phyloP scores from a whole-genome alignment of 768 basidiomycete genomes.

The Boletus rubescentipes region DNA sequence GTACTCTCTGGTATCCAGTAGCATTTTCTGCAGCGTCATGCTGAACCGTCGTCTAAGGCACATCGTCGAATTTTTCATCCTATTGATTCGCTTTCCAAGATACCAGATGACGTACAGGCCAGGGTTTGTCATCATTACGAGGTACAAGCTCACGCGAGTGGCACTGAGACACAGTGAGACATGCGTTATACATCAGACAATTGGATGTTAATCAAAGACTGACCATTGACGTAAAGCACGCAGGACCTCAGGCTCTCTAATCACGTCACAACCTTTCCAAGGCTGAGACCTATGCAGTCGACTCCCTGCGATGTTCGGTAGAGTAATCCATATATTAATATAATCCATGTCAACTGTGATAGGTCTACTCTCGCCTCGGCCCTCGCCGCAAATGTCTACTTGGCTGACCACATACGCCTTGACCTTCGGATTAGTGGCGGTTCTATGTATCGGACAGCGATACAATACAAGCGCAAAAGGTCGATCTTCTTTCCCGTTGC shows the following conservation, averaged over 20 bases:
- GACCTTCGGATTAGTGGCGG: not conserved
- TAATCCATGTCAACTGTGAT: not conserved
- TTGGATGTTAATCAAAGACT: not conserved
- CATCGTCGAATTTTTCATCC: too few species aligned
- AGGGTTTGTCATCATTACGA: not conserved
- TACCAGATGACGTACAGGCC: not conserved
- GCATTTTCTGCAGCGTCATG: too few species aligned
- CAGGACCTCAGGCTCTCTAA: not conserved
- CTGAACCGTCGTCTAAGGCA: too few species aligned
- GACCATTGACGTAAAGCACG: too few species aligned
- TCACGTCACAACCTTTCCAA: not conserved
- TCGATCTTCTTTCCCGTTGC: conserved; percentile 5
- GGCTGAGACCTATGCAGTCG: not conserved
- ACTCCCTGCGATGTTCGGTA: not conserved
- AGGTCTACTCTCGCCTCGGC: not conserved
- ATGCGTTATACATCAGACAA: not conserved
- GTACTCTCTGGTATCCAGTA: too few species aligned
- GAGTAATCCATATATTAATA: not conserved
- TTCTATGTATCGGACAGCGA: not conserved
- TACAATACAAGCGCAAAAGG: not conserved
- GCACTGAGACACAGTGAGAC: not conserved
- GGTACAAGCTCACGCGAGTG: not conserved
- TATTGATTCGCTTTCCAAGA: too few species aligned
- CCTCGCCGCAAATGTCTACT: not conserved
- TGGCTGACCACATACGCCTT: not conserved